Percentiles rank a stretch among this genome's conserved stretches.
These are phyloP conservation scores for Sarocladiaceae sp. DNA, from an alignment of 2,329 filamentous ascomycete genomes.

Conservation along the genomic window DNA sequence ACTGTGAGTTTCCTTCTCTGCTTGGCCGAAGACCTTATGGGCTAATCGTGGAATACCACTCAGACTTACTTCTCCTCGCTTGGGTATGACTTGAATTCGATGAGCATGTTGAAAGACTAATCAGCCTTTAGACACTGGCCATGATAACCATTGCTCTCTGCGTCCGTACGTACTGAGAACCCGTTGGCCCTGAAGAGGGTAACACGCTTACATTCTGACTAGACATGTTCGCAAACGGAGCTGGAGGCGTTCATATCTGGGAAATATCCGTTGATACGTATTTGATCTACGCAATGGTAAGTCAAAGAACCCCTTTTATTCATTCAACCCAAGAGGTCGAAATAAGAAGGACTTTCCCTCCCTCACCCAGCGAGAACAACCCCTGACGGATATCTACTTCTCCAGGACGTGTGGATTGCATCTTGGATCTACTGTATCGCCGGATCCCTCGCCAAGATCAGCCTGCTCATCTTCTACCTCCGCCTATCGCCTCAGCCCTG, in stretches of 20 bases:
- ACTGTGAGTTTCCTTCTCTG: slow-evolving; percentile 15
- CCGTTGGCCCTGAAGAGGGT: too few species aligned
- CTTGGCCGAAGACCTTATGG: slow-evolving; percentile 9
- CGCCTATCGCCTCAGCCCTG: slow-evolving; percentile 27
- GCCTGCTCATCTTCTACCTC: slow-evolving; percentile 32
- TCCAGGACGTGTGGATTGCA: slow-evolving; percentile 21
- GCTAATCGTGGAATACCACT: too few species aligned
- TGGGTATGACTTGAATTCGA: slow-evolving; percentile 11
- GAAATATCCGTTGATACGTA: slow-evolving; percentile 21
- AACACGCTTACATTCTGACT: neutral
- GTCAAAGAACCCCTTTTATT: too few species aligned
- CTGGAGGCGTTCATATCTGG: slow-evolving; percentile 24
- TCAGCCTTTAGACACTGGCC: neutral
- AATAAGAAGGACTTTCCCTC: too few species aligned
- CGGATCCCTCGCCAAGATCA: slow-evolving; percentile 28
- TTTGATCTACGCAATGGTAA: neutral
- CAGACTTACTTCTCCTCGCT: slow-evolving; percentile 15
- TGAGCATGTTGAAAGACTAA: neutral
- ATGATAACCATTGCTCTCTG: neutral
- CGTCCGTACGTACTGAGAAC: too few species aligned
- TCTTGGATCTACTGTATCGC: slow-evolving; percentile 27
- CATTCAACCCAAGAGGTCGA: too few species aligned
- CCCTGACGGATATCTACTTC: neutral
- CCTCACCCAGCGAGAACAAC: too few species aligned
- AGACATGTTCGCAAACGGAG: slow-evolving; percentile 8